These are phyloP conservation scores for Ceratocystis alfenasii DNA, from an alignment of 2,329 filamentous ascomycete genomes.

Conservation along the genomic window DNA sequence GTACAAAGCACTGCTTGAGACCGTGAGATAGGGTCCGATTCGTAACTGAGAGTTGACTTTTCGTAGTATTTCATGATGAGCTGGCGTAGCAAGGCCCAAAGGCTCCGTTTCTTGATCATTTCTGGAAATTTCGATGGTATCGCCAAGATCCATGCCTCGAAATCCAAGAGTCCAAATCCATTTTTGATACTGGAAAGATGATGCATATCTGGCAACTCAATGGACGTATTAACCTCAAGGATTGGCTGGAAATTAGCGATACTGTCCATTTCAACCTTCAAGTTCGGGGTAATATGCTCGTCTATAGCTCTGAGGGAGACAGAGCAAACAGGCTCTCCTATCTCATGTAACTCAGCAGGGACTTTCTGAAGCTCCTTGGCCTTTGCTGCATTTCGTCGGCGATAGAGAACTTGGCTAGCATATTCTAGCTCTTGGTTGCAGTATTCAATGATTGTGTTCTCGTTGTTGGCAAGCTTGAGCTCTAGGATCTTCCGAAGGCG, in stretches of 20 bases:
- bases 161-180: neutral
- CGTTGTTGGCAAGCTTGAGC: neutral
- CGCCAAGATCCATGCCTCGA: neutral
- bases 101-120: neutral
- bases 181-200: neutral
- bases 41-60: constrained; percentile 29
- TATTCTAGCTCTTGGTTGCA: neutral
- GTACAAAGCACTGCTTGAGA: constrained; percentile 46
- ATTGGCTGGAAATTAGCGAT: neutral
- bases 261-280: neutral
- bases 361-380: neutral
- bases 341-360: neutral
- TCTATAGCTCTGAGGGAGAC: neutral
- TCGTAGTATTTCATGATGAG: constrained; percentile 31
- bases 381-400: neutral
- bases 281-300: neutral
- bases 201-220: neutral
- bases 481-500: constrained; percentile 33
- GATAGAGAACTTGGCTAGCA: neutral
- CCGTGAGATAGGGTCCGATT: constrained; percentile 33
- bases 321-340: neutral
- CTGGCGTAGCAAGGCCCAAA: constrained; percentile 26
- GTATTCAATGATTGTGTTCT: neutral
- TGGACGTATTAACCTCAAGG: neutral
- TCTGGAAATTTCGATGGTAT: neutral